Evolutionary conservation across 257 asterid species (phyloP), one percentile per base, ranked within the genome.

Genomic region (Nicotiana otophora): DNA sequence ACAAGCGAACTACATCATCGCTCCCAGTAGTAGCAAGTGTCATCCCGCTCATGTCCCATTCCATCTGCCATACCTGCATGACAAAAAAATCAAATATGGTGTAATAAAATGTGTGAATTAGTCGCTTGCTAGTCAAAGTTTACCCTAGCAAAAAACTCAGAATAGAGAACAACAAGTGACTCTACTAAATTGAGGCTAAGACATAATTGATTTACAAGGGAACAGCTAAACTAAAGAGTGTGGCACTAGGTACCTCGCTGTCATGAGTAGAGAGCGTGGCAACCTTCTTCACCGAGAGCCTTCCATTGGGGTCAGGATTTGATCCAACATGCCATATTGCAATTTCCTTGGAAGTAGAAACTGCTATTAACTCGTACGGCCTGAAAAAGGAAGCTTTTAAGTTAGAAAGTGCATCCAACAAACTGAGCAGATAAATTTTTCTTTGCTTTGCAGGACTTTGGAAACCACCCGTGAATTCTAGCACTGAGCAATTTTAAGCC

Each of bases 31-130:
- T 89, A 54, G 99, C 99, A 62, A 95, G 88, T 81, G 99, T 94
- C 98, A 92, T 96, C 78, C 99, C 99, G 12, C 99, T 91, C 91
- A 92, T 91, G 88, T 95, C 98, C 99, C 99, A 95, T 86, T 94
- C 97, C 97, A 94, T 92, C 85, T 95, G 89, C 97, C 93, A 92
- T 81, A 94, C 97, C 99, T 94, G 81, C 72, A 48, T 15, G 15
- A 23, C 15, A 33, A 62, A 62, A 61, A 62, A 61, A 12, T 3
- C 76, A 61, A 62, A 70, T 34, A 36, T 3, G 12, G 54, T 55
- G 20, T 23, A 30, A 60, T 17, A 16, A 0, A 39, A 7, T 36
- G 66, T 3, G 33, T 65, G 3, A 26, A 17, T 17, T 0, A 26
- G 60, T 11, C 78, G 7, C 20, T 70, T 70, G 70, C 69, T 64